Evolutionary conservation across 2,329 filamentous ascomycete genomes (phyloP).

Genomic region (Dactylellina cionopaga): DNA sequence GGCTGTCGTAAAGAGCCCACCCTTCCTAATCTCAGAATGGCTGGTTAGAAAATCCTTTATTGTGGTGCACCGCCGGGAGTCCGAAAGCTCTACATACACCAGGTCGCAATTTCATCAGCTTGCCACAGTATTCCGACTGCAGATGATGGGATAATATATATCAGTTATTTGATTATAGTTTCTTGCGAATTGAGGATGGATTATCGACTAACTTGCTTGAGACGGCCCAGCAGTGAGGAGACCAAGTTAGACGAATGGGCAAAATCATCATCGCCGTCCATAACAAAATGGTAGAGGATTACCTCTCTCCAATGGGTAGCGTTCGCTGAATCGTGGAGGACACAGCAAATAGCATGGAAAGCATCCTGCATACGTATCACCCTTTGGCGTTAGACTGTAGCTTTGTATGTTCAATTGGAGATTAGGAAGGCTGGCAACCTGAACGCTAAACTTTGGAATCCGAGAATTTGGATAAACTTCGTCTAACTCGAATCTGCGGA

Average conservation of each 20-base stretch:
- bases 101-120: background rate
- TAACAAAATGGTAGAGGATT: conserved; percentile 17
- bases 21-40: too few species aligned
- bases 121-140: background rate
- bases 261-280: background rate
- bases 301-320: background rate
- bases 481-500: conserved; percentile 2
- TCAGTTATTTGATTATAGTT: background rate
- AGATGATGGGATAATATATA: too few species aligned
- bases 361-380: too few species aligned
- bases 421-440: background rate
- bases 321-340: background rate
- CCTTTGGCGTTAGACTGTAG: background rate
- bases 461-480: conserved; percentile 2
- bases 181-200: background rate
- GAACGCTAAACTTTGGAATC: conserved; percentile 5
- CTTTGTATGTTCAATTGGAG: background rate
- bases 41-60: too few species aligned
- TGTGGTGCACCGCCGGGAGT: background rate
- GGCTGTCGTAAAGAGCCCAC: conserved; percentile 14
- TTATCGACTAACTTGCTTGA: background rate
- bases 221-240: conserved; percentile 1
- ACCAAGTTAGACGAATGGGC: background rate
- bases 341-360: conserved; percentile 5
- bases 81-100: background rate